phyloP scores from a whole-genome alignment of 768 basidiomycete genomes.

The Termitomyces bulborhizus region DNA sequence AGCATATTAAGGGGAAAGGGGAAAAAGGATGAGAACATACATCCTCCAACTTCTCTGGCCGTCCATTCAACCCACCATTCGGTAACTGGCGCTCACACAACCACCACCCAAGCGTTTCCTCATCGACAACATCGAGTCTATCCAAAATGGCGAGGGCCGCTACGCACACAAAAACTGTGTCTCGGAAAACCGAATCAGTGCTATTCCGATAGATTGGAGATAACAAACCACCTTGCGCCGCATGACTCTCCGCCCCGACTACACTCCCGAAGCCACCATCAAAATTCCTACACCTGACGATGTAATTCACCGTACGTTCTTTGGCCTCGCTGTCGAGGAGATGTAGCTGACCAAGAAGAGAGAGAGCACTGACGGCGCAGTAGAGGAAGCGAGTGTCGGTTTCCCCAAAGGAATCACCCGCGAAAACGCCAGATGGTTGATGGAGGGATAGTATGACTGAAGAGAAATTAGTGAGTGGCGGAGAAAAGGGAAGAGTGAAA shows the following conservation, averaged over 20 bases:
- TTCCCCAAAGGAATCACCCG: conserved; percentile 91
- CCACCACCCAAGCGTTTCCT: conserved; percentile 87
- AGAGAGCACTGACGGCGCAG: conserved; percentile 78
- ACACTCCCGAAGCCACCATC: conserved; percentile 90
- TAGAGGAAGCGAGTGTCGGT: conserved; percentile 88
- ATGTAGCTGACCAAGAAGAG: conserved; percentile 71
- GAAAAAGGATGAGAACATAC: conserved; percentile 40
- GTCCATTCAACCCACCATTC: conserved; percentile 89
- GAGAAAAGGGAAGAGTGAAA: not conserved
- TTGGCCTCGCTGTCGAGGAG: conserved; percentile 60
- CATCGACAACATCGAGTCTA: conserved; percentile 71
- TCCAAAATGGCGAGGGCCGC: conserved; percentile 86
- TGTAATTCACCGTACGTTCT: conserved; percentile 65
- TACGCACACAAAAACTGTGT: conserved; percentile 81
- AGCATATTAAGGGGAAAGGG: not conserved
- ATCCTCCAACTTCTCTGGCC: conserved; percentile 97
- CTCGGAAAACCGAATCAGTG: not conserved
- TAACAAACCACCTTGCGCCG: conserved; percentile 66
- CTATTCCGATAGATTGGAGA: not conserved
- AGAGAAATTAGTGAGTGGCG: not conserved
- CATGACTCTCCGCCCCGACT: conserved; percentile 89
- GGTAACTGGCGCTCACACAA: conserved; percentile 89
- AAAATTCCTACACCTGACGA: conserved; percentile 80
- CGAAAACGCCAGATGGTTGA: conserved; percentile 80
- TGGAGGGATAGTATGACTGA: conserved; percentile 82